These are phyloP conservation scores for Albatrellus ellisii DNA, from an alignment of 768 basidiomycete genomes.

Conservation along the genomic window DNA sequence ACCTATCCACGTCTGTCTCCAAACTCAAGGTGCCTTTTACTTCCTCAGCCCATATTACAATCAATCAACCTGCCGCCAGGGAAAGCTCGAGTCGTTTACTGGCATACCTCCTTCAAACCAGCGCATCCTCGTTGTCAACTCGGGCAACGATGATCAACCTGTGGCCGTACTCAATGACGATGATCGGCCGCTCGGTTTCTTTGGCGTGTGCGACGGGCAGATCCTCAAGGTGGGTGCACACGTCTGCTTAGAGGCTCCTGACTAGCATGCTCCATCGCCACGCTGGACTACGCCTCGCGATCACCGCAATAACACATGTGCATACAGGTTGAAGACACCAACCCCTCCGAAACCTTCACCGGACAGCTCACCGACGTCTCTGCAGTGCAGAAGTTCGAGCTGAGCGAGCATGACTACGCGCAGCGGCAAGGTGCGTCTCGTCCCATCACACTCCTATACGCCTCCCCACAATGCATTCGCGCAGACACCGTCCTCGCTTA, in stretches of 20 bases:
- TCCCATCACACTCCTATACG: no score
- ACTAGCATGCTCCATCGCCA: neutral
- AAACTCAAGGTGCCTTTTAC: constrained; percentile 60
- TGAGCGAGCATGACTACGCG: constrained; percentile 73
- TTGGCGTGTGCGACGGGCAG: constrained; percentile 64
- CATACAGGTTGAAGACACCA: constrained; percentile 65
- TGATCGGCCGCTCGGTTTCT: constrained; percentile 53
- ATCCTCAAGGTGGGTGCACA: constrained; percentile 53
- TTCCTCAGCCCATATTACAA: neutral
- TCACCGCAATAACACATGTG: no score
- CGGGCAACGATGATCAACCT: constrained; percentile 36
- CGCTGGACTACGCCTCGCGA: no score
- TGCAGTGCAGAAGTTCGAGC: constrained; percentile 87
- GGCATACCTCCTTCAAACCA: constrained; percentile 75
- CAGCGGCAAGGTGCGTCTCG: constrained; percentile 49
- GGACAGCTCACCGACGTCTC: constrained; percentile 80
- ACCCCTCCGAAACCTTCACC: constrained; percentile 63
- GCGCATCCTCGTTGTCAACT: constrained; percentile 44
- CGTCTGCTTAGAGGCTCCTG: neutral
- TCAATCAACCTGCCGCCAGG: no score
- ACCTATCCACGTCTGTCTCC: constrained; percentile 57
- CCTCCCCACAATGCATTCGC: no score
- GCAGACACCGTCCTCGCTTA: constrained; percentile 83
- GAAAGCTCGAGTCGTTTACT: constrained; percentile 82
- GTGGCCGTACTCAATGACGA: constrained; percentile 55